phyloP scores from a whole-genome alignment of 176 grass and related monocot genomes.

The Chrysopogon serrulatus region DNA sequence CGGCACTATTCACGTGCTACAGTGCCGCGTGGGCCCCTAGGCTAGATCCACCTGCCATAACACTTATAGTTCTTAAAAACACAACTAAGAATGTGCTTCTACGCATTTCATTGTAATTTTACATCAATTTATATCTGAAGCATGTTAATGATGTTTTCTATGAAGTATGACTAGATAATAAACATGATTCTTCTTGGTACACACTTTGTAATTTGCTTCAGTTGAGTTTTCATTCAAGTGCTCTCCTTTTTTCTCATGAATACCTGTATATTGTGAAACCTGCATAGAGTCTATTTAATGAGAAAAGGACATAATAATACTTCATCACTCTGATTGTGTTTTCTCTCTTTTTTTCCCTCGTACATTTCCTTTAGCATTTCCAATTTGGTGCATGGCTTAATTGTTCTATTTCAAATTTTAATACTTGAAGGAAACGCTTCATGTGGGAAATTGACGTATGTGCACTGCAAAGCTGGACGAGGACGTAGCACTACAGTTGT shows the following conservation, averaged over 20 bases:
- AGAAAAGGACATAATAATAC: background rate
- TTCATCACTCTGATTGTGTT: background rate
- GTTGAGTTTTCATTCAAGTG: background rate
- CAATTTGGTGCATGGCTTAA: background rate
- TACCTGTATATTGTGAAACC: background rate
- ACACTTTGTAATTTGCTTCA: background rate
- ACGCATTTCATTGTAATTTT: background rate
- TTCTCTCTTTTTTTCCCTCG: background rate
- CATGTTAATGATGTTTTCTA: background rate
- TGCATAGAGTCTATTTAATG: background rate
- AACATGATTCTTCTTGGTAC: background rate
- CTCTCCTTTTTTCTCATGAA: background rate
- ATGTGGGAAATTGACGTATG: constrained; percentile 73
- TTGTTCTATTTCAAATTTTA: constrained; percentile 8
- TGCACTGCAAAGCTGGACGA: constrained; percentile 99
- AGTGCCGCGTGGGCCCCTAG: too few relatives aligned
- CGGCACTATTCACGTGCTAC: too few relatives aligned
- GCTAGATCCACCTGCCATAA: too few relatives aligned
- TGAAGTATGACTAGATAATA: background rate
- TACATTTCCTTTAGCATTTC: background rate
- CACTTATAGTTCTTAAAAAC: background rate
- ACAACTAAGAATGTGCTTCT: background rate
- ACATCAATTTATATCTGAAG: background rate
- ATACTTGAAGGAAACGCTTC: constrained; percentile 52
- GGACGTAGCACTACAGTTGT: constrained; percentile 97